phyloP scores from a whole-genome alignment of 2,329 filamentous ascomycete genomes.

The Aureobasidium subglaciale region DNA sequence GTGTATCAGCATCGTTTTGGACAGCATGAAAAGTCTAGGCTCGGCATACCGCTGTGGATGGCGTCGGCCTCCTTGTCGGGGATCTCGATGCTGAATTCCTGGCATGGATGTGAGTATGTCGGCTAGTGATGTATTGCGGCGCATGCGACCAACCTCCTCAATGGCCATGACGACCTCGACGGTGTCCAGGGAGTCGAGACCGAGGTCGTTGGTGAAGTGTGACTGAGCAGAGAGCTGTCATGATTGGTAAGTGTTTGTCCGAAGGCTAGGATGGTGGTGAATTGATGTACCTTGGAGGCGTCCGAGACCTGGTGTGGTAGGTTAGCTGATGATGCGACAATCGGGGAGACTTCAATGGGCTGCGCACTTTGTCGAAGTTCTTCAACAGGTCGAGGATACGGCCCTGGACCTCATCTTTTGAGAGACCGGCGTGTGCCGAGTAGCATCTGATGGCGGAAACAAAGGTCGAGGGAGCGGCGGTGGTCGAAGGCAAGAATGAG shows the following conservation, averaged over 20 bases:
- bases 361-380: slow-evolving; percentile 87
- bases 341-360: neutral
- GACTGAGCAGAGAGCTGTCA: slow-evolving; percentile 71
- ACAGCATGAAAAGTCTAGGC: neutral
- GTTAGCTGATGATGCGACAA: slow-evolving; percentile 19
- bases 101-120: slow-evolving; percentile 22
- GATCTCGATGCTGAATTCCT: slow-evolving; percentile 90
- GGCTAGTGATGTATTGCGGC: slow-evolving; percentile 45
- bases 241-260: neutral
- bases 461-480: slow-evolving; percentile 54
- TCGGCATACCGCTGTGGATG: slow-evolving; percentile 79
- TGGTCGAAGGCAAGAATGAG: slow-evolving; percentile 55
- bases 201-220: slow-evolving; percentile 93
- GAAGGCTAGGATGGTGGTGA: neutral
- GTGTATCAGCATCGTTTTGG: neutral
- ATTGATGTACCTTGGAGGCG: slow-evolving; percentile 47
- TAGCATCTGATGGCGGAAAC: slow-evolving; percentile 74
- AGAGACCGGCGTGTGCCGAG: slow-evolving; percentile 70
- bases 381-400: slow-evolving; percentile 87
- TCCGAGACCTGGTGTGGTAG: slow-evolving; percentile 50
- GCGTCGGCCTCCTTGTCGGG: slow-evolving; percentile 93
- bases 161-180: slow-evolving; percentile 99
- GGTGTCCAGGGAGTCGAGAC: slow-evolving; percentile 93
- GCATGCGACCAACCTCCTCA: slow-evolving; percentile 65
- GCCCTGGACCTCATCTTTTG: slow-evolving; percentile 79